Conservation (phyloP, 345 rosid species). For the Brassica cretica region DNA sequence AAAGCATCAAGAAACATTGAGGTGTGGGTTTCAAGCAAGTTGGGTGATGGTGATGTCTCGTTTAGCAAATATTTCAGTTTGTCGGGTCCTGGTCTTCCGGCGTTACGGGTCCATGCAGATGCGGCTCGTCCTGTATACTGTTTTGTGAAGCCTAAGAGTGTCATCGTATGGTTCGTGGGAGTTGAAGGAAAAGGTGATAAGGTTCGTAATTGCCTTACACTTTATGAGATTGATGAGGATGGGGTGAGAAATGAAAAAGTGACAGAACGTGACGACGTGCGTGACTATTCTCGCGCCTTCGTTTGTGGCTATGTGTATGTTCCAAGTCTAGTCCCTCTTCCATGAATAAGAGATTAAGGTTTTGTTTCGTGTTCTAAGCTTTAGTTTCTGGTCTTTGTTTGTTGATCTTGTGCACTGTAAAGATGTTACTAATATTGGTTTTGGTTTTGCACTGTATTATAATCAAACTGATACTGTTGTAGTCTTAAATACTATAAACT, state of each 20-base stretch:
- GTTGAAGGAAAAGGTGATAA: neutral
- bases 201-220: neutral
- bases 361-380: neutral
- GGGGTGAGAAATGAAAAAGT: neutral
- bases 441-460: neutral
- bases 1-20: neutral
- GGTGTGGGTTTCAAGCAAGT: neutral
- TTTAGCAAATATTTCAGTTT: neutral
- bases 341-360: neutral
- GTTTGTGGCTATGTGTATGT: neutral
- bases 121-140: neutral
- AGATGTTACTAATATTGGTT: neutral
- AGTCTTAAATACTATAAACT: neutral
- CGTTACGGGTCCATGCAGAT: neutral
- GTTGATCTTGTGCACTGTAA: neutral
- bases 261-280: neutral
- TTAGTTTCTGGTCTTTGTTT: neutral
- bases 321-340: constrained; percentile 2
- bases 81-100: neutral
- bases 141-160: neutral
- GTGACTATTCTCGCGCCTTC: neutral
- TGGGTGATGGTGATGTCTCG: neutral
- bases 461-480: too few relatives aligned
- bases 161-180: neutral
- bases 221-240: neutral